Percentiles rank a stretch among this genome's conserved stretches.
Evolutionary conservation across 768 basidiomycete genomes (phyloP).

Genomic region (Lactarius vividus): DNA sequence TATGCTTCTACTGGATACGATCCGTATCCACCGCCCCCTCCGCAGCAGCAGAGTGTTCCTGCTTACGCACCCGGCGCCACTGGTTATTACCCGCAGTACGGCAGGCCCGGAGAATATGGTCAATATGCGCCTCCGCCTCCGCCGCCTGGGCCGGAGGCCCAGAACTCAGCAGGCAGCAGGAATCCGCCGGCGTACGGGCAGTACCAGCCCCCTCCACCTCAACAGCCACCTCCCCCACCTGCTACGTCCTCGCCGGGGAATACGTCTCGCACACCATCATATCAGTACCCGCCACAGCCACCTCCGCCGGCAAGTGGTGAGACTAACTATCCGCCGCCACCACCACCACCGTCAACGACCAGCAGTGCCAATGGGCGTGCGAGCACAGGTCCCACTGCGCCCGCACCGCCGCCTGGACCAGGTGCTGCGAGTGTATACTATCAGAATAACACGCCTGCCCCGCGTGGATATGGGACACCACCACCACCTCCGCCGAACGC

Average conservation of each 20-base stretch:
- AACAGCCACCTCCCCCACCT: conserved; percentile 21
- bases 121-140: conserved; percentile 22
- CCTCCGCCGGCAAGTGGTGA: conserved; percentile 13
- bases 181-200: conserved; percentile 22
- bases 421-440: conserved; percentile 25
- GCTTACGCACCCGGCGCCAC: conserved; percentile 9
- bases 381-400: conserved; percentile 17
- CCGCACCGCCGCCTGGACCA: conserved; percentile 13
- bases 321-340: conserved; percentile 11
- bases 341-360: neutral
- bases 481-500: conserved; percentile 18
- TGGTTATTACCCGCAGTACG: conserved; percentile 18
- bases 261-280: conserved; percentile 20
- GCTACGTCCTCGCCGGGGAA: conserved; percentile 20
- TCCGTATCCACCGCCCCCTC: conserved; percentile 24
- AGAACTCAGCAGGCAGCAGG: conserved; percentile 10
- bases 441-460: conserved; percentile 11
- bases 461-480: conserved; percentile 20
- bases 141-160: conserved; percentile 16
- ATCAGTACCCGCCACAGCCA: conserved; percentile 17
- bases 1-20: conserved; percentile 20
- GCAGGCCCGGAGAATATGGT: conserved; percentile 20
- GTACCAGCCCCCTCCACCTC: conserved; percentile 19
- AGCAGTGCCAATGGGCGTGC: conserved; percentile 18
- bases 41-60: conserved; percentile 23